Evolutionary conservation across 2,329 filamentous ascomycete genomes (phyloP).

Genomic region (Cytospora piceicola): DNA sequence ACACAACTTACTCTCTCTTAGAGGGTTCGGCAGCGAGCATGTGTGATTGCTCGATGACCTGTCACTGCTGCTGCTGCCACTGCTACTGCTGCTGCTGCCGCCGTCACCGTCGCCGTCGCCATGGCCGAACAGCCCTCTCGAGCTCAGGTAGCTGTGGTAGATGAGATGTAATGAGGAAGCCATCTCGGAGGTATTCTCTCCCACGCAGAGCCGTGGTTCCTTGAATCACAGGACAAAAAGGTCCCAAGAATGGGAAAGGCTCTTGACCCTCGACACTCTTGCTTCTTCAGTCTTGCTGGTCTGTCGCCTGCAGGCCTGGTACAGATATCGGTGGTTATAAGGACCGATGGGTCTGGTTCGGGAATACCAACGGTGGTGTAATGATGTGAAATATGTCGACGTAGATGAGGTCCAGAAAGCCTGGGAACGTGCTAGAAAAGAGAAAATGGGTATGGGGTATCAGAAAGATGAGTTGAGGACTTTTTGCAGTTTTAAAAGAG

Average conservation of each 20-base stretch:
- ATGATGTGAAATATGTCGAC: too few species aligned
- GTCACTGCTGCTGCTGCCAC: constrained; percentile 3
- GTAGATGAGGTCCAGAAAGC: too few species aligned
- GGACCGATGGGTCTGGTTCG: not conserved
- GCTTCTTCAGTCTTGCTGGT: too few species aligned
- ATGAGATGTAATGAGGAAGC: constrained; percentile 1
- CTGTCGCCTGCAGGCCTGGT: too few species aligned
- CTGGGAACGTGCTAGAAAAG: too few species aligned
- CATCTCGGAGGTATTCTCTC: not conserved
- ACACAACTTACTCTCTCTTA: constrained; percentile 16
- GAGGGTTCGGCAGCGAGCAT: constrained; percentile 14
- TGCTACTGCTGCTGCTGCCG: constrained; percentile 1
- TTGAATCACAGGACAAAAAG: not conserved
- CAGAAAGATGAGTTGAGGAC: too few species aligned
- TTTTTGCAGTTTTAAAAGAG: too few species aligned
- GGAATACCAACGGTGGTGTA: too few species aligned
- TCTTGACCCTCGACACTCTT: not conserved
- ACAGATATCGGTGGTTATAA: not conserved
- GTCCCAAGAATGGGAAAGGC: too few species aligned
- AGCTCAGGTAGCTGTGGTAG: not conserved
- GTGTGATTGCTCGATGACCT: constrained; percentile 18
- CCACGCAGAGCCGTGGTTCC: not conserved
- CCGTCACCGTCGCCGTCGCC: not conserved
- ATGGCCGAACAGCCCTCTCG: constrained; percentile 7
- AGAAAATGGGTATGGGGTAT: too few species aligned